phyloP scores from a whole-genome alignment of 2,329 filamentous ascomycete genomes.

The Arthrinium phaeospermum region DNA sequence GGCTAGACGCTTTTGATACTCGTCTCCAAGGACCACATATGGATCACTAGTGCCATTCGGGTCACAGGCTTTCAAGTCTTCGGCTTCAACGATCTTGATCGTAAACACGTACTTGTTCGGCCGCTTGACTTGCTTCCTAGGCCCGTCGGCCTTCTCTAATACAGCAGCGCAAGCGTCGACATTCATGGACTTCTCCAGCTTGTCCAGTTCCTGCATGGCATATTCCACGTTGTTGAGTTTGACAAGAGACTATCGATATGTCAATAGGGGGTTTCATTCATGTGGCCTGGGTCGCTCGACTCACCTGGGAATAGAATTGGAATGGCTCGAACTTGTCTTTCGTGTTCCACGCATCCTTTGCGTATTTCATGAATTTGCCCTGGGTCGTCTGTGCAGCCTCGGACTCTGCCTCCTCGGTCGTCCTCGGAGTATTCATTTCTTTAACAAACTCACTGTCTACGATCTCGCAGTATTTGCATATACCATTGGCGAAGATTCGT shows the following conservation, averaged over 20 bases:
- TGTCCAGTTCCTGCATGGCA: slow-evolving; percentile 89
- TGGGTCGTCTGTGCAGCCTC: slow-evolving; percentile 80
- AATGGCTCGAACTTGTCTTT: slow-evolving; percentile 96
- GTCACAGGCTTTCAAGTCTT: slow-evolving; percentile 98
- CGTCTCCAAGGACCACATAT: slow-evolving; percentile 94
- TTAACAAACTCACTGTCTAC: slow-evolving; percentile 83
- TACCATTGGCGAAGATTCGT: slow-evolving; percentile 80
- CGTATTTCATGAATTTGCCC: slow-evolving; percentile 91
- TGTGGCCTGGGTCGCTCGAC: slow-evolving; percentile 34
- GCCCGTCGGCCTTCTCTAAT: slow-evolving; percentile 75
- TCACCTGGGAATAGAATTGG: slow-evolving; percentile 91
- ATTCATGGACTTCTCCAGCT: slow-evolving; percentile 86
- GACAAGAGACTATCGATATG: slow-evolving; percentile 75
- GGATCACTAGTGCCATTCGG: slow-evolving; percentile 93
- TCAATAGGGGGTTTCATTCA: slow-evolving; percentile 5
- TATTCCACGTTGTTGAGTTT: slow-evolving; percentile 98
- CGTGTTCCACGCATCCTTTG: slow-evolving; percentile 89
- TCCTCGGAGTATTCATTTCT: slow-evolving; percentile 92
- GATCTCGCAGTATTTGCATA: slow-evolving; percentile 89
- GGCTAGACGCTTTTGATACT: slow-evolving; percentile 94
- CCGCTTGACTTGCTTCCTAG: slow-evolving; percentile 67
- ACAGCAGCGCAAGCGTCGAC: slow-evolving; percentile 89
- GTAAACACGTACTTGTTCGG: slow-evolving; percentile 95
- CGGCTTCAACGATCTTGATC: slow-evolving; percentile 97
- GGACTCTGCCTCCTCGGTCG: slow-evolving; percentile 75